Evolutionary conservation across 495 filamentous ascomycete genomes (phyloP).

Genomic region (Aspergillus nanangensis): DNA sequence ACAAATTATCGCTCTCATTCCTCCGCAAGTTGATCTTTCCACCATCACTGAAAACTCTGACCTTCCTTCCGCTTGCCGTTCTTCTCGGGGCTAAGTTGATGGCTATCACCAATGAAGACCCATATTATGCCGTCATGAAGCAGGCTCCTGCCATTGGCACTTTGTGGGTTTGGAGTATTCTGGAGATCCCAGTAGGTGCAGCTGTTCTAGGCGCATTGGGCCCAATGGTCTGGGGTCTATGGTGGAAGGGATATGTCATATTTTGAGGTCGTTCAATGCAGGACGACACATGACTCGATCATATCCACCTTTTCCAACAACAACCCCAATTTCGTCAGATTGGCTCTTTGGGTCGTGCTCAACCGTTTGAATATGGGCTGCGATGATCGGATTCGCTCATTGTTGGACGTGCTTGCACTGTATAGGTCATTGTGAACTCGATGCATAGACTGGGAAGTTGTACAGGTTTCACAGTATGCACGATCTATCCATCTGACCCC

Average conservation of each 20-base stretch:
- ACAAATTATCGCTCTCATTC: constrained; percentile 29
- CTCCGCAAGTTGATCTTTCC: constrained; percentile 32
- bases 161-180: constrained; percentile 88
- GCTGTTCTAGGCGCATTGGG: constrained; percentile 55
- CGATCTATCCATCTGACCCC: too few species aligned
- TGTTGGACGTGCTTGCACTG: too few species aligned
- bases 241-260: constrained; percentile 65
- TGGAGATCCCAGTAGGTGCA: constrained; percentile 74
- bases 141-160: constrained; percentile 82
- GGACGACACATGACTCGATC: too few species aligned
- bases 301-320: too few species aligned
- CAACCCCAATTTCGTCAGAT: too few species aligned
- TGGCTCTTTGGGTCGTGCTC: too few species aligned
- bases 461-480: too few species aligned
- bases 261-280: constrained; percentile 15
- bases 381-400: too few species aligned
- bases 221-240: constrained; percentile 55
- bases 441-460: too few species aligned
- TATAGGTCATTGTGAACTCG: too few species aligned
- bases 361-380: too few species aligned
- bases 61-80: constrained; percentile 50
- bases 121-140: constrained; percentile 90
- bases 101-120: constrained; percentile 68
- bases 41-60: constrained; percentile 25
- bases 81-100: constrained; percentile 74